Percentiles rank a stretch among this genome's conserved stretches.
Conservation (phyloP, 768 basidiomycete genomes). For the Solioccasus polychromus region DNA sequence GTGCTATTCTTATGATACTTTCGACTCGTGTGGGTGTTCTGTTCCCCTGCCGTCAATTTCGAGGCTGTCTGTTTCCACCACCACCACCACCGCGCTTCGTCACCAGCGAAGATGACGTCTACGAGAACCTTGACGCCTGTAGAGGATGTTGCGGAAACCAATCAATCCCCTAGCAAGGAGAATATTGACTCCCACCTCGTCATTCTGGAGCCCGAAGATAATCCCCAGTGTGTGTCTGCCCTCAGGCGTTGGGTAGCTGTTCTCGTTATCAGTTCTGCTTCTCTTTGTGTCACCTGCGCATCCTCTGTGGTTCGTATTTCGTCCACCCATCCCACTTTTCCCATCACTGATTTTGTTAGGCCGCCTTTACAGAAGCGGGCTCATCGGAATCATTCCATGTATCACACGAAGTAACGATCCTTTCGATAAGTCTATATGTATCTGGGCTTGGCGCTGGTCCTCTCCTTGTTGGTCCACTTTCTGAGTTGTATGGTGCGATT, state of each 20-base stretch:
- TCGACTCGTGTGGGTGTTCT: background rate
- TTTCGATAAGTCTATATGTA: constrained; percentile 47
- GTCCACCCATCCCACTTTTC: background rate
- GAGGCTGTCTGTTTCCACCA: too few relatives aligned
- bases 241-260: constrained; percentile 50
- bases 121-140: constrained; percentile 6
- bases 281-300: constrained; percentile 51
- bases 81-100: background rate
- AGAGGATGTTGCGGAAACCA: constrained; percentile 7
- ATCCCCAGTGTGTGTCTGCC: constrained; percentile 40
- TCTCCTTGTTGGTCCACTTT: constrained; percentile 41
- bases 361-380: constrained; percentile 60
- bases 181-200: constrained; percentile 27
- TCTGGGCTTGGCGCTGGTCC: constrained; percentile 34
- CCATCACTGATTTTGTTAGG: constrained; percentile 32
- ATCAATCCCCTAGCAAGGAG: background rate
- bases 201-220: constrained; percentile 38
- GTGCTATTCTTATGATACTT: constrained; percentile 9
- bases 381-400: constrained; percentile 53
- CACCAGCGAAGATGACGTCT: constrained; percentile 1
- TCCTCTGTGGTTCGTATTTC: constrained; percentile 50
- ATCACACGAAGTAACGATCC: constrained; percentile 48
- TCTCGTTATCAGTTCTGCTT: constrained; percentile 42
- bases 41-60: background rate
- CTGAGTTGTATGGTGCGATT: constrained; percentile 34